Conservation (phyloP, 2,329 filamentous ascomycete genomes). For the Trichoderma gracile region DNA sequence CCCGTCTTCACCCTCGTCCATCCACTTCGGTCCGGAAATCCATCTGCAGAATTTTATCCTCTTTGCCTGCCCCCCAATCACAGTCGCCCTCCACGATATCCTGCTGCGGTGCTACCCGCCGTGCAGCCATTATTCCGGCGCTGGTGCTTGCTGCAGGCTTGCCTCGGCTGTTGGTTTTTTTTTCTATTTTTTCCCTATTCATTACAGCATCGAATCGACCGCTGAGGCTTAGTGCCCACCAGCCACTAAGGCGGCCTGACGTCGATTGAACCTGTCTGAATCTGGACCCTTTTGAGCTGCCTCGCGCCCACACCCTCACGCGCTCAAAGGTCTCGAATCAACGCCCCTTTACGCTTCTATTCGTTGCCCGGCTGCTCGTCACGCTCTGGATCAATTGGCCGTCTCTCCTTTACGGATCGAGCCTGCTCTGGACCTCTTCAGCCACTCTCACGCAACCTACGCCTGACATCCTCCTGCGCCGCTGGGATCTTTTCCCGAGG, state of each 20-base stretch:
- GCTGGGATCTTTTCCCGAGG: neutral
- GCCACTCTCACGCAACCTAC: constrained; percentile 20
- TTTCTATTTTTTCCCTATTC: too few species aligned
- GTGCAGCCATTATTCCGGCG: constrained; percentile 8
- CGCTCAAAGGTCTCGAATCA: constrained; percentile 2
- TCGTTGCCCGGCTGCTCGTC: constrained; percentile 11
- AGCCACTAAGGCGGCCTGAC: constrained; percentile 23
- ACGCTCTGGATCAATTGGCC: neutral
- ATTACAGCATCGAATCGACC: neutral
- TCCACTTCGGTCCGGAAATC: neutral
- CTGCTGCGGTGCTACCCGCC: constrained; percentile 15
- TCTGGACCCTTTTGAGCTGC: constrained; percentile 13
- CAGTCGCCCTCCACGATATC: neutral
- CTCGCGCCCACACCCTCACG: constrained; percentile 20
- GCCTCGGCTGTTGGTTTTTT: constrained; percentile 20
- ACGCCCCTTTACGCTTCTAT: constrained; percentile 7
- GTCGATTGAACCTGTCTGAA: constrained; percentile 7
- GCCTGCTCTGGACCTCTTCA: neutral
- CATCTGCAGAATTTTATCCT: neutral
- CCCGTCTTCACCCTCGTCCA: neutral
- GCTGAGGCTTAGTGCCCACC: constrained; percentile 18
- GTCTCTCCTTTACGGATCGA: constrained; percentile 1
- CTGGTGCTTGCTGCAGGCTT: constrained; percentile 9
- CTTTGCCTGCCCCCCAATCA: neutral
- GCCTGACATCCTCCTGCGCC: neutral